Evolutionary conservation across 2,329 filamentous ascomycete genomes (phyloP), one percentile per base, ranked within the genome.

Genomic region (Stagonosporopsis vannaccii): DNA sequence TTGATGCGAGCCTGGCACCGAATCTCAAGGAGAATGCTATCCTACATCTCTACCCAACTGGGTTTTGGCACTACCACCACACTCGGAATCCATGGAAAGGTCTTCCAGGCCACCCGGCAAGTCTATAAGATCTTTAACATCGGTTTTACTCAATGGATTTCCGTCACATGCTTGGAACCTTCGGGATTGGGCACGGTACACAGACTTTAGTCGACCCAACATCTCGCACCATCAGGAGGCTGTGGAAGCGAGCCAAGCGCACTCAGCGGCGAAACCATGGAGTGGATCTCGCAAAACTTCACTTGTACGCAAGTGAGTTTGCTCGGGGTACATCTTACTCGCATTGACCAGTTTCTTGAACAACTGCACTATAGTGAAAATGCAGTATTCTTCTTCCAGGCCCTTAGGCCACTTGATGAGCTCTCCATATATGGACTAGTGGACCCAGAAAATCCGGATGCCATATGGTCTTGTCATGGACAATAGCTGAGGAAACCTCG

Each of bases 1-100:
- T 67, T 48, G 60, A 47, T 47, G 51, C 60, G 53, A 56, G 60
- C 28, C 59, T 66, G 57, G 65, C 63, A 49, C 62, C 65, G 15
- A 65, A 62, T 26, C 63, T 66, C 25, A 63, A 64, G 50, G 59
- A 66, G 26, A 48, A 66, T 23, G 51, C 19, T 15, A 40, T 60
- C 48, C 30, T 61, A 37, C 23, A 40, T 35, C 13, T 59, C 13
- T 2, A 19, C 6, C 46, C 54, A 40, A 20, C 12, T 2, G 26
- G 40, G 22, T 37, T 46, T 25, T n/a, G 12, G 4, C 23, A 28
- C 12, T 42, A 55, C 30, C 6, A 11, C 33, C 45, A 47, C 37
- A n/a, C 6, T 6, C 33, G 36, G 39, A 51, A 55, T 22, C 32
- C 36, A 30, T 67, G 58, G 65, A 51, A 60, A 57, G 53, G 64